Evolutionary conservation across 306 rosid genomes (phyloP).

Genomic region (Rubus idaeus): DNA sequence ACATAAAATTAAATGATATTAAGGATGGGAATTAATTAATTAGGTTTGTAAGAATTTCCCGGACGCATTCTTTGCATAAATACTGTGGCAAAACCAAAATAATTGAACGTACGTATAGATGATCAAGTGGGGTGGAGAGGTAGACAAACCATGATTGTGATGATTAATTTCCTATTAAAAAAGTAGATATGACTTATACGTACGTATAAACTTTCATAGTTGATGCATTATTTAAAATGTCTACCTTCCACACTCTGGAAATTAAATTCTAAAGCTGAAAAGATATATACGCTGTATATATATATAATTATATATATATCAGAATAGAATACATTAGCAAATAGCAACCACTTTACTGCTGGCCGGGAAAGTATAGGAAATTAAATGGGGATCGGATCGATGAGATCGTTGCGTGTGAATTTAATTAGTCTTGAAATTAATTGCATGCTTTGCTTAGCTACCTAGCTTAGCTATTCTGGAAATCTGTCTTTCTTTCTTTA

Average conservation of each 20-base stretch:
- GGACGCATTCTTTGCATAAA: too few relatives aligned
- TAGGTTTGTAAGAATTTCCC: too few relatives aligned
- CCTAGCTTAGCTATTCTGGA: neutral
- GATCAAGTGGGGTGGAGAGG: slow-evolving; percentile 7
- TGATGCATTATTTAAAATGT: neutral
- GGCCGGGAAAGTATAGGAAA: neutral
- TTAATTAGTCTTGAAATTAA: neutral
- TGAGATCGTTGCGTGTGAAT: slow-evolving; percentile 11
- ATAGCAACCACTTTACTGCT: neutral
- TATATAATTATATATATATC: too few relatives aligned
- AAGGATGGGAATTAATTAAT: too few relatives aligned
- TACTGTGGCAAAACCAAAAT: too few relatives aligned
- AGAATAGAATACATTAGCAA: neutral
- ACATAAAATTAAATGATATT: neutral
- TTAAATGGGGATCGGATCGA: neutral
- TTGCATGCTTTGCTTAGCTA: neutral
- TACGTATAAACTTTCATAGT: neutral
- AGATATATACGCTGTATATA: neutral
- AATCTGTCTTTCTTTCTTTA: neutral
- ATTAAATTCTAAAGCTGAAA: neutral
- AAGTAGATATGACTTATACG: neutral
- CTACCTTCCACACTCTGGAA: neutral
- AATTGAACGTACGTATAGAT: neutral
- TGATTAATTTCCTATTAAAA: neutral
- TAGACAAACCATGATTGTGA: slow-evolving; percentile 16